Conservation (phyloP, 306 rosid genomes). For the Amphicarpaea edgeworthii region DNA sequence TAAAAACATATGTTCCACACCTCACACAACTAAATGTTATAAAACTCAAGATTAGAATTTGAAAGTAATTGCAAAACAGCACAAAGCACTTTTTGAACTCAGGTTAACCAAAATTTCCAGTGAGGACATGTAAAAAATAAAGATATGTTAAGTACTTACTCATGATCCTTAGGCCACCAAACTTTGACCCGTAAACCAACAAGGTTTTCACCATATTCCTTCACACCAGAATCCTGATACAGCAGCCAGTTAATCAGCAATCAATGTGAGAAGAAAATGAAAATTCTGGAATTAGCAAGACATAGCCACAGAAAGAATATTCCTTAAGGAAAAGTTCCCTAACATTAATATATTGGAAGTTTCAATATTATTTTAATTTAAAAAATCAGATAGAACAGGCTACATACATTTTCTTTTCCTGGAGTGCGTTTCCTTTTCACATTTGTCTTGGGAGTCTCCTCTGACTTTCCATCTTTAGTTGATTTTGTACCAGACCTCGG, state of each 20-base stretch:
- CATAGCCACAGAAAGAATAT: slow-evolving; percentile 9
- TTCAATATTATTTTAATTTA: background rate
- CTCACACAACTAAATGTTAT: background rate
- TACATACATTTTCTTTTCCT: slow-evolving; percentile 64
- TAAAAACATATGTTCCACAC: background rate
- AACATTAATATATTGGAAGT: background rate
- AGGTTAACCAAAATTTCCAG: slow-evolving; percentile 29
- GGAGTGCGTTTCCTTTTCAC: slow-evolving; percentile 72
- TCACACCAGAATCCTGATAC: slow-evolving; percentile 61
- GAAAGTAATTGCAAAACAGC: slow-evolving; percentile 10
- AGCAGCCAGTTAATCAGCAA: slow-evolving; percentile 33
- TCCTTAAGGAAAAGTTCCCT: slow-evolving; percentile 25
- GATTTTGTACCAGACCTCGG: slow-evolving; percentile 63
- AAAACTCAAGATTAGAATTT: slow-evolving; percentile 19
- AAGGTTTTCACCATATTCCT: slow-evolving; percentile 60
- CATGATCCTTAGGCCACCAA: slow-evolving; percentile 86
- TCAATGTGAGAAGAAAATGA: slow-evolving; percentile 31
- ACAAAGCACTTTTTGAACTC: slow-evolving; percentile 14
- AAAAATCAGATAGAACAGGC: background rate
- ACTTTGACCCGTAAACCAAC: slow-evolving; percentile 78
- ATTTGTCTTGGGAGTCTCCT: slow-evolving; percentile 63
- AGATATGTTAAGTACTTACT: slow-evolving; percentile 60
- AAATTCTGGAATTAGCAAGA: slow-evolving; percentile 23
- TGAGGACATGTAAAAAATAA: slow-evolving; percentile 21
- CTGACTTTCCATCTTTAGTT: slow-evolving; percentile 53